Evolutionary conservation across 1,139 yeast species (phyloP), one percentile per base, ranked within the genome.

Genomic region (Hyphopichia burtonii): DNA sequence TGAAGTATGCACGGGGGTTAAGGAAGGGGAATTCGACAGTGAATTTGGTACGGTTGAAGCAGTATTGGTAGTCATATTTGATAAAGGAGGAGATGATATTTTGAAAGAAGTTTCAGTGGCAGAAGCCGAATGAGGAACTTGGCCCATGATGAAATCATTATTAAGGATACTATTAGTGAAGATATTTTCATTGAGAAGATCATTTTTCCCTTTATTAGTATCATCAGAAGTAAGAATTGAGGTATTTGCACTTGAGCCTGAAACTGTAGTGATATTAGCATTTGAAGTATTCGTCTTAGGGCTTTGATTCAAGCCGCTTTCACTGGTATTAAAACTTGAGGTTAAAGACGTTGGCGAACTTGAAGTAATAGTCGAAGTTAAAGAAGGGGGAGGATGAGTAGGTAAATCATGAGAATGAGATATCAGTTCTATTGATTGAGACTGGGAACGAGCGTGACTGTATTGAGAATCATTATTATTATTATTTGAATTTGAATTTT

Each of bases 51-150:
- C 39, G 3, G 55, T 43, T 25, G 54, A 36, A 17, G 44, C 35
- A 10, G 56, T 20, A 20, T 20, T 20, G 23, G 23, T 45, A 41
- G 54, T 40, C 31, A 52, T 43, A 4, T 19, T 18, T 19, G 33
- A 32, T 10, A 28, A 9, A 15, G 39, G 28, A 52, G 59, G 36
- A 54, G 59, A 28, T 43, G 54, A n/a, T 36, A 54, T 48, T 39
- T 51, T 49, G 43, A 63, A 64, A 2, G 60, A 42, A 1, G 60
- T 53, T 34, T 65, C 68, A 3, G 48, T 43, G 1, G 66, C 62
- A 4, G 68, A 57, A 5, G 64, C 62, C 10, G 66, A 56, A 32
- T 46, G 50, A 2, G 59, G 58, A 11, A 31, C 34, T 27, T 27
- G 39, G 4, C 32, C 36, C 3, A 34, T 25, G 11, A 38, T 38